Conservation (phyloP, 345 rosid species). For the Sisymbrium irio region DNA sequence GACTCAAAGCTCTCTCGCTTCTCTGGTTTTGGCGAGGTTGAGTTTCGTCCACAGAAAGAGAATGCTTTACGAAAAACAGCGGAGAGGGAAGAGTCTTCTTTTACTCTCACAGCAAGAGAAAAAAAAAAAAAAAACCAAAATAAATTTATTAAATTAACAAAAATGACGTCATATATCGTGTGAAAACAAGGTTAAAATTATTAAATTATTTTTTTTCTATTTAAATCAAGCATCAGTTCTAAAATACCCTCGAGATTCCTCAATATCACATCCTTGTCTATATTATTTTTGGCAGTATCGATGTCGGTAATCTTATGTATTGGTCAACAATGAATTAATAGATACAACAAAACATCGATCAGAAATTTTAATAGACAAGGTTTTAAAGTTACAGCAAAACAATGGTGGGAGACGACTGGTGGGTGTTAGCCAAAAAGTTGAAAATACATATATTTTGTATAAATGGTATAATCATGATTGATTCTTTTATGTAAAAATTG, state of each 20-base stretch:
- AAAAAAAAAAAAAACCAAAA: not conserved
- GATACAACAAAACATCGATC: not conserved
- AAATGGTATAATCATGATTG: too few species aligned
- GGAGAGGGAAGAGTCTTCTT: slow-evolving; percentile 5
- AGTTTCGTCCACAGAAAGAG: slow-evolving; percentile 41
- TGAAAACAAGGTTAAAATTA: not conserved
- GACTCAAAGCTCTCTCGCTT: not conserved
- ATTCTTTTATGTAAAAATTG: too few species aligned
- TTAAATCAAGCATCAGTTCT: not conserved
- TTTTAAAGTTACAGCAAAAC: not conserved
- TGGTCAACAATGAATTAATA: not conserved
- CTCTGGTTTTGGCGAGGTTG: slow-evolving; percentile 10
- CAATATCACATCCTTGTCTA: not conserved
- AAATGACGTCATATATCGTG: slow-evolving; percentile 16
- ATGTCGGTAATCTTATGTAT: not conserved
- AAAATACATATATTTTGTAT: too few species aligned
- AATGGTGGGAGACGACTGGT: not conserved
- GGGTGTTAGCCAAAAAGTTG: not conserved
- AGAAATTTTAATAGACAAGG: not conserved
- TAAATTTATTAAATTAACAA: not conserved
- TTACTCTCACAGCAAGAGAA: not conserved
- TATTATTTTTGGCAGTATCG: not conserved
- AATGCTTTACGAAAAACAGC: slow-evolving; percentile 24
- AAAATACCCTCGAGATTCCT: slow-evolving; percentile 33
- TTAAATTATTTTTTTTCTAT: not conserved